Evolutionary conservation across 305 asterid species (phyloP), one percentile per base, ranked within the genome.

Genomic region (Andrographis paniculata): DNA sequence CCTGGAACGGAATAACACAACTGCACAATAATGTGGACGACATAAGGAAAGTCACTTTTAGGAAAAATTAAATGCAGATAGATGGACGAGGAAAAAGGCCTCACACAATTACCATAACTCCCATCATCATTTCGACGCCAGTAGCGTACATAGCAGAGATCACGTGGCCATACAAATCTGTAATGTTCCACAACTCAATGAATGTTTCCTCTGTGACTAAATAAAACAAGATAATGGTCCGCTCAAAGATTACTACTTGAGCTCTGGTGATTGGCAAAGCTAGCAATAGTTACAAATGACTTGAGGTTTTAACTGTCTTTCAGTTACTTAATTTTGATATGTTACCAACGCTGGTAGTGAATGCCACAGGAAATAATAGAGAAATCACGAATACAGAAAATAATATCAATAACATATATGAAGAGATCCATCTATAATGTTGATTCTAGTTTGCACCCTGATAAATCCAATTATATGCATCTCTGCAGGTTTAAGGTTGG

Each of bases 51-150:
- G 14, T 37, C 42, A 37, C n/a, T n/a, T n/a, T n/a, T n/a, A n/a
- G n/a, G 42, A 37, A 7, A 33, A 37, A 2, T 5, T 13, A 37
- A n/a, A n/a, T 33, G n/a, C 38, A 33, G 2, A 33, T 33, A 33
- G 12, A 11, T 33, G n/a, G 12, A n/a, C n/a, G n/a, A n/a, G n/a
- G 38, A 17, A 37, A 13, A 37, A 37, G 4, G 43, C 56, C 36
- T 20, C 66, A 47, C 55, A 50, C 20, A 51, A 48, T 69, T 77
- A 92, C 96, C 97, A 65, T 87, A 92, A 70, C 97, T 87, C 16
- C 99, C 99, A 63, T 92, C 99, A 72, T 92, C 99, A 79, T 87
- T 92, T 52, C 95, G 82, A 56, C 95, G 96, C 99, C 99, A 92
- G 59, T 92, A 92, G 48, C 99, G 94, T 43, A 92, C 94, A 65